A percentile compares a stretch with the other conserved stretches of the same genome.
Conservation (phyloP, 2,329 filamentous ascomycete species). For the Claviceps spartinae region DNA sequence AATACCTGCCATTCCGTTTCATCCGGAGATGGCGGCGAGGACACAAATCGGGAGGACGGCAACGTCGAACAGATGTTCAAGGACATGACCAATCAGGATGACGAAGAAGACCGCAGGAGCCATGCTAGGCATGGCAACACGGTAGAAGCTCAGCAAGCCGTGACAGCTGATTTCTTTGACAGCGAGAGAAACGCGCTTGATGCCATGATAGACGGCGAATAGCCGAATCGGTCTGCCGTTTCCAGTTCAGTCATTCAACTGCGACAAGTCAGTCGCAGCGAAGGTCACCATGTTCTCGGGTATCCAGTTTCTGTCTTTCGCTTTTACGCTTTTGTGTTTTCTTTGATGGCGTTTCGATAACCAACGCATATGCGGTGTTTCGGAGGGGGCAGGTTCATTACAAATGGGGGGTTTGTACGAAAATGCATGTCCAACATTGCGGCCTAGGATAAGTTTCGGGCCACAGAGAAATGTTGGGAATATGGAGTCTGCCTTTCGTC, state of each 20-base stretch:
- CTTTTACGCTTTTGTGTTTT: neutral
- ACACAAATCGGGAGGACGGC: constrained; percentile 27
- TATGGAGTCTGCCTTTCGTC: too few relatives aligned
- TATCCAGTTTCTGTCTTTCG: neutral
- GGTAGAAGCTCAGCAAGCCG: constrained; percentile 13
- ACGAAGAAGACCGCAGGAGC: constrained; percentile 28
- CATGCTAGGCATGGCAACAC: constrained; percentile 14
- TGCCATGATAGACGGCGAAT: constrained; percentile 30
- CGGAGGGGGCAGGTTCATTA: too few relatives aligned
- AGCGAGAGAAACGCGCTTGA: constrained; percentile 34
- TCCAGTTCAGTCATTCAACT: too few relatives aligned
- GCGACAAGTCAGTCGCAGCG: too few relatives aligned
- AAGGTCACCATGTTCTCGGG: neutral
- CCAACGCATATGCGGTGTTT: too few relatives aligned
- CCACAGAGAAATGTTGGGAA: too few relatives aligned
- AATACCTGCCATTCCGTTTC: constrained; percentile 14
- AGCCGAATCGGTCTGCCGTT: constrained; percentile 1
- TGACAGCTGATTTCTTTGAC: constrained; percentile 30
- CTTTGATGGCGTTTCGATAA: neutral
- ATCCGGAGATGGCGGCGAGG: constrained; percentile 15
- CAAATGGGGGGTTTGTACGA: too few relatives aligned
- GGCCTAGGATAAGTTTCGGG: too few relatives aligned
- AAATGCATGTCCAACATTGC: too few relatives aligned
- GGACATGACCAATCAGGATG: constrained; percentile 40
- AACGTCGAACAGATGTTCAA: constrained; percentile 43